Evolutionary conservation across 2,329 filamentous ascomycete species (phyloP).

Genomic region (Bipolaris victoriae): DNA sequence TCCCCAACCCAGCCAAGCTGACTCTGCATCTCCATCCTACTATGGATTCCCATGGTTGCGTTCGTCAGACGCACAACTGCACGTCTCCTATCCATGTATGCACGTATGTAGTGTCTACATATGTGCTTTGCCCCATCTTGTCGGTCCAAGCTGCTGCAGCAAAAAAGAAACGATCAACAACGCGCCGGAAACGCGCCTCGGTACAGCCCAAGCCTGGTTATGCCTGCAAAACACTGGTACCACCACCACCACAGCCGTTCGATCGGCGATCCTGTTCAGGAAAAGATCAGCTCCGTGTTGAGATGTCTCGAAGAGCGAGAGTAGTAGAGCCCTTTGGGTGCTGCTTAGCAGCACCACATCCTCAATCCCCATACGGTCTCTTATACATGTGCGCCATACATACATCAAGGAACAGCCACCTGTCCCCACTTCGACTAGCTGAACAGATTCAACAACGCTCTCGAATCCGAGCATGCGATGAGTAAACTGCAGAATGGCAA

Average conservation of each 20-base stretch:
- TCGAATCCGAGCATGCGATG: neutral
- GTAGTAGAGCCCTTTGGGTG: too few relatives aligned
- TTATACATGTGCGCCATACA: neutral
- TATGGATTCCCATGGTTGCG: neutral
- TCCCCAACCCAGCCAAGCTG: constrained; percentile 1
- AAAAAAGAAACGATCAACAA: neutral
- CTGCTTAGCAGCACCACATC: neutral
- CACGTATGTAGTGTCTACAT: neutral
- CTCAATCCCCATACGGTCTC: neutral
- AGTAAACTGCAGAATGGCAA: neutral
- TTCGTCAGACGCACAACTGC: neutral
- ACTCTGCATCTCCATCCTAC: neutral
- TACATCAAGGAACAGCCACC: neutral
- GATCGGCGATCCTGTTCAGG: too few relatives aligned
- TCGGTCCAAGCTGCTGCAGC: neutral
- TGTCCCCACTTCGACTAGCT: neutral
- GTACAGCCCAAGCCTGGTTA: neutral
- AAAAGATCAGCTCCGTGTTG: too few relatives aligned
- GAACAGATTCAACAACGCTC: neutral
- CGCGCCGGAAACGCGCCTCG: neutral
- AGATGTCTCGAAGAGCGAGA: too few relatives aligned
- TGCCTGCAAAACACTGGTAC: neutral
- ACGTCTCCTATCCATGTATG: neutral
- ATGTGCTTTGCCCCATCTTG: neutral
- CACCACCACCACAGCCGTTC: neutral